Evolutionary conservation across 306 rosid genomes (phyloP).

Genomic region (Dalbergia cultrata): DNA sequence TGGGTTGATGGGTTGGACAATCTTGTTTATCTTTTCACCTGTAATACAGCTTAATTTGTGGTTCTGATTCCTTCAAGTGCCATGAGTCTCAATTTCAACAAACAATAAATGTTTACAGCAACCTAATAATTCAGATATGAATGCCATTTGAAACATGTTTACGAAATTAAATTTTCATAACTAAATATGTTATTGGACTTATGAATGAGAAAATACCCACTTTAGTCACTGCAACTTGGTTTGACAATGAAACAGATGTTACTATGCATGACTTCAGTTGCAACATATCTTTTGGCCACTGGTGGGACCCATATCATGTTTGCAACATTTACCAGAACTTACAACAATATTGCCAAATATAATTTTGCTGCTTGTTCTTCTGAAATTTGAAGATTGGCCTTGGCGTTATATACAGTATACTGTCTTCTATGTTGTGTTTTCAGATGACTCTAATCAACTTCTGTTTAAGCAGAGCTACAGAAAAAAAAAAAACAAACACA

Average conservation of each 20-base stretch:
- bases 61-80: slow-evolving; percentile 14
- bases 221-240: slow-evolving; percentile 1
- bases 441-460: slow-evolving; percentile 18
- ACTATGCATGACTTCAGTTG: not conserved
- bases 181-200: slow-evolving; percentile 22
- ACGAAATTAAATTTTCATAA: slow-evolving; percentile 7
- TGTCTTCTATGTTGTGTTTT: not conserved
- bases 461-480: not conserved
- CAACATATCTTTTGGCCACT: slow-evolving; percentile 11
- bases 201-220: slow-evolving; percentile 2
- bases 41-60: not conserved
- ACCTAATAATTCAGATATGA: slow-evolving; percentile 29
- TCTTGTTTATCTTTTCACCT: no score
- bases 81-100: slow-evolving; percentile 21
- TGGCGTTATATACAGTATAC: not conserved
- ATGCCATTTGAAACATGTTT: slow-evolving; percentile 22
- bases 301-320: slow-evolving; percentile 4
- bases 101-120: slow-evolving; percentile 38
- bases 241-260: slow-evolving; percentile 26
- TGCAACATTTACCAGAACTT: not conserved
- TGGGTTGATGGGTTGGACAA: no score
- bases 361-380: not conserved
- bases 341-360: not conserved
- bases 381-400: not conserved
- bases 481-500: not conserved